Conservation (phyloP, 495 filamentous ascomycete genomes). For the Penicillium longicatenatum region DNA sequence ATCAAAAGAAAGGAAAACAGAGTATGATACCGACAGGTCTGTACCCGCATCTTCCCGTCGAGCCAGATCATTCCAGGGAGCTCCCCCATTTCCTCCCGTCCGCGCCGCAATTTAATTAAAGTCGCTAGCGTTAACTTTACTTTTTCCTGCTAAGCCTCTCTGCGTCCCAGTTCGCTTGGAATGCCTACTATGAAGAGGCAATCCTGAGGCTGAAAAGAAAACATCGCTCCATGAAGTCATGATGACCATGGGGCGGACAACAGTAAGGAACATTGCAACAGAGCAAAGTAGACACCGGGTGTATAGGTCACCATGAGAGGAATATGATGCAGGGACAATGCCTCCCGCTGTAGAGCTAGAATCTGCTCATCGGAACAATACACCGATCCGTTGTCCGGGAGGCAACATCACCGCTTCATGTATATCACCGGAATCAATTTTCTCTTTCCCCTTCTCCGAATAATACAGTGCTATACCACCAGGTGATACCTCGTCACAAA, state of each 20-base stretch:
- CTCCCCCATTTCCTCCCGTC: neutral
- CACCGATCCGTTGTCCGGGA: conserved; percentile 4
- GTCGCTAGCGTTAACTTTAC: conserved; percentile 29
- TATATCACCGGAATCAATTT: neutral
- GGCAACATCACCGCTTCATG: neutral
- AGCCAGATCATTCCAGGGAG: neutral
- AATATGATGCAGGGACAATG: conserved; percentile 26
- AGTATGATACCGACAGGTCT: neutral
- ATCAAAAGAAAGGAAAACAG: neutral
- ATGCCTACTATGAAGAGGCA: neutral
- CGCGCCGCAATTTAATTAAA: conserved; percentile 13
- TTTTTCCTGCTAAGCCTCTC: conserved; percentile 15
- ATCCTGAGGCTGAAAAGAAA: conserved; percentile 18
- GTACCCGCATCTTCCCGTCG: neutral
- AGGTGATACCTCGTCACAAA: no score
- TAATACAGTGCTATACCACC: neutral
- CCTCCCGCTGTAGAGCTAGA: neutral
- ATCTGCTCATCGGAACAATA: neutral
- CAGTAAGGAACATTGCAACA: no score
- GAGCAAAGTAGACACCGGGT: neutral
- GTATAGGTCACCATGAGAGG: conserved; percentile 21
- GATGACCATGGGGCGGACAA: conserved; percentile 11
- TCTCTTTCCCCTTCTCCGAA: neutral
- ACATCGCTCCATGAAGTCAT: conserved; percentile 21
- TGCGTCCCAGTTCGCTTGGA: neutral